These are phyloP conservation scores for Leishmania lainsoni DNA, from an alignment of 208 protist genomes.

Conservation along the genomic window DNA sequence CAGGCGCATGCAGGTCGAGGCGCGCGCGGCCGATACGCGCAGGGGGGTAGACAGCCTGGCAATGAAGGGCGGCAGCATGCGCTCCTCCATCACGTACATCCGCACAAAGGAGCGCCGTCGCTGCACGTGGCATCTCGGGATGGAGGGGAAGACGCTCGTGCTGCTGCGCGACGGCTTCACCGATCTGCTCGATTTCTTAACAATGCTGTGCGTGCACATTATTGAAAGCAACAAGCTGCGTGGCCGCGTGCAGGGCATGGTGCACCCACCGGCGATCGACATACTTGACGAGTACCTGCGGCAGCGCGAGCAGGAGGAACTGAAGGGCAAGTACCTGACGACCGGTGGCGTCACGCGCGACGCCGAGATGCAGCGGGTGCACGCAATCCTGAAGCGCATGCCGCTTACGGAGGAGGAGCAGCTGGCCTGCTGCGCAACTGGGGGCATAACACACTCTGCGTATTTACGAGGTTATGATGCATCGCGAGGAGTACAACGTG, in stretches of 20 bases:
- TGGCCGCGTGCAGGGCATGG: slow-evolving; percentile 79
- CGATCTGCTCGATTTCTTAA: slow-evolving; percentile 88
- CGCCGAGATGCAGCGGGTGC: slow-evolving; percentile 50
- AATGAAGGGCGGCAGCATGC: slow-evolving; percentile 12
- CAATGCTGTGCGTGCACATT: slow-evolving; percentile 89
- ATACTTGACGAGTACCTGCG: slow-evolving; percentile 78
- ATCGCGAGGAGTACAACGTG: slow-evolving; percentile 91
- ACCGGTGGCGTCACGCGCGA: slow-evolving; percentile 32
- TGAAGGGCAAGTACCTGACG: slow-evolving; percentile 27
- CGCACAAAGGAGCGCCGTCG: slow-evolving; percentile 83
- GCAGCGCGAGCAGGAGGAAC: slow-evolving; percentile 51
- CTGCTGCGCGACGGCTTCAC: slow-evolving; percentile 87
- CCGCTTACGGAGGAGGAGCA: slow-evolving; percentile 70
- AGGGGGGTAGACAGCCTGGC: slow-evolving; percentile 34
- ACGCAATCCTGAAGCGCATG: slow-evolving; percentile 61
- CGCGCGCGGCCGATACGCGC: slow-evolving; percentile 65
- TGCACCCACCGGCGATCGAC: slow-evolving; percentile 82
- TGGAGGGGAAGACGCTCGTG: slow-evolving; percentile 87
- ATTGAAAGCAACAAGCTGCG: slow-evolving; percentile 91
- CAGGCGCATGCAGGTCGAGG: slow-evolving; percentile 73
- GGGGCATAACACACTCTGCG: slow-evolving; percentile 57
- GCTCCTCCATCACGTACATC: slow-evolving; percentile 70
- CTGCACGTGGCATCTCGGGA: slow-evolving; percentile 85
- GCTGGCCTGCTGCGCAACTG: slow-evolving; percentile 71
- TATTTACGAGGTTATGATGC: slow-evolving; percentile 91